Evolutionary conservation across 176 grass and related monocot species (phyloP), one percentile per base, ranked within the genome.

Genomic region (Carex pumila): DNA sequence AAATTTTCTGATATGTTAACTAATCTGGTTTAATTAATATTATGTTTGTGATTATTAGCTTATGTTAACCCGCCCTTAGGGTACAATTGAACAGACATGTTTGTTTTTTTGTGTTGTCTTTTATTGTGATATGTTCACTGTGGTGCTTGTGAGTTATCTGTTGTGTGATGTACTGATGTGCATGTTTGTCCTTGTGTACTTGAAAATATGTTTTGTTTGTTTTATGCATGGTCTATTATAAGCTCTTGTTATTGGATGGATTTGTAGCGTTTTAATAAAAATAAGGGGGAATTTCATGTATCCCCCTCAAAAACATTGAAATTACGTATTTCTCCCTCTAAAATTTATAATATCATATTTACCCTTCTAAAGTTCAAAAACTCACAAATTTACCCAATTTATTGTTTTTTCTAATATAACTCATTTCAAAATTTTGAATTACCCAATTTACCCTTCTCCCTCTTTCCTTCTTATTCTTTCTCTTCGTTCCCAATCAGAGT

Each of bases 11-110:
- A 68, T 83, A 69, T 81, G 36, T 83, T 83, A 66, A 66, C 22
- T 37, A 32, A 45, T 66, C 10, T 66, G 3, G 55, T 25, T 61
- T 52, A 55, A 12, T 49, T 29, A 31, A 25, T 62, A n/a, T 83
- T 47, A 5, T 62, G 56, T 49, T 49, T 81, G 80, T 65, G 41
- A 83, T 83, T 78, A 83, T 83, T 78, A 78, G 49, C 22, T 57
- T 52, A 11, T 78, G 73, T 78, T 78, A 56, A 78, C 73, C 25
- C 2, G 29, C 12, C 7, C 13, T 57, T 55, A 56, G 37, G 37
- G 37, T 39, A 39, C 37, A 39, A 54, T 57, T 78, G 73, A 34
- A 17, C 52, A 57, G 52, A 57, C 52, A 14, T 49, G 52, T 77
- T 77, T 77, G 73, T 77, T 77, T 77, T 11, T 17, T 3, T 54